A percentile compares a stretch with the other conserved stretches of the same genome.
Conservation (phyloP, 2,329 filamentous ascomycete species). For the Aureobasidium sp. region DNA sequence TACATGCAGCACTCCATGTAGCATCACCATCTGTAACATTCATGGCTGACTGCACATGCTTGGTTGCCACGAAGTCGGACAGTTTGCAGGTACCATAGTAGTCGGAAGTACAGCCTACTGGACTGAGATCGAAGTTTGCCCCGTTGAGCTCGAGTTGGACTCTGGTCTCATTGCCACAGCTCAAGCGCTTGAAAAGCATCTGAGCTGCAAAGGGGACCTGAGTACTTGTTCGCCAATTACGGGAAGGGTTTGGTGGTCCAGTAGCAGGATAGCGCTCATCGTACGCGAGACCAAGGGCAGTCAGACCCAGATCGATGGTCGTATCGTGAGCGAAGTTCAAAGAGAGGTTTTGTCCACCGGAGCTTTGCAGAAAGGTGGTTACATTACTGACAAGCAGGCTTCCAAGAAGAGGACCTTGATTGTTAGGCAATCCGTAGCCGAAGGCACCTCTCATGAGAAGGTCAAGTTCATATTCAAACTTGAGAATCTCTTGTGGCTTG, state of each 20-base stretch:
- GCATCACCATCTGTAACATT: conserved; percentile 11
- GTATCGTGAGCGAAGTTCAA: conserved; percentile 18
- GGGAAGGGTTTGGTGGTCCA: conserved; percentile 2
- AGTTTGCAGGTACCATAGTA: conserved; percentile 13
- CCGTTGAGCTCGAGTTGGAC: conserved; percentile 14
- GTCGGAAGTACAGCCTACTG: conserved; percentile 14
- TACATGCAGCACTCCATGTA: conserved; percentile 5
- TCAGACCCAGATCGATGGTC: conserved; percentile 17
- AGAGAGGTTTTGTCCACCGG: conserved; percentile 6
- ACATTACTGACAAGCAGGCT: conserved; percentile 16
- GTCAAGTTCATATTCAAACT: conserved; percentile 17
- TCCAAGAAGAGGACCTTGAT: conserved; percentile 12
- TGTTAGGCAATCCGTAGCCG: conserved; percentile 15
- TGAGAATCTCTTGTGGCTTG: conserved; percentile 15
- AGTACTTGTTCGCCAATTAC: conserved; percentile 14
- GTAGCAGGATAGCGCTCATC: conserved; percentile 11
- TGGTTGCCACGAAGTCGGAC: not conserved
- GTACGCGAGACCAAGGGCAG: conserved; percentile 14
- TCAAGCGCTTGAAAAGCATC: conserved; percentile 16
- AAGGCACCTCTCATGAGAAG: conserved; percentile 17
- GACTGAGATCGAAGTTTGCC: conserved; percentile 16
- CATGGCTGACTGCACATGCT: conserved; percentile 6
- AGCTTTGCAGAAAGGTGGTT: conserved; percentile 11
- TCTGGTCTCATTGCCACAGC: conserved; percentile 15
- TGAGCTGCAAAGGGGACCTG: conserved; percentile 18